Evolutionary conservation across 2,329 filamentous ascomycete species (phyloP).

Genomic region (Pseudogymnoascus sp.): DNA sequence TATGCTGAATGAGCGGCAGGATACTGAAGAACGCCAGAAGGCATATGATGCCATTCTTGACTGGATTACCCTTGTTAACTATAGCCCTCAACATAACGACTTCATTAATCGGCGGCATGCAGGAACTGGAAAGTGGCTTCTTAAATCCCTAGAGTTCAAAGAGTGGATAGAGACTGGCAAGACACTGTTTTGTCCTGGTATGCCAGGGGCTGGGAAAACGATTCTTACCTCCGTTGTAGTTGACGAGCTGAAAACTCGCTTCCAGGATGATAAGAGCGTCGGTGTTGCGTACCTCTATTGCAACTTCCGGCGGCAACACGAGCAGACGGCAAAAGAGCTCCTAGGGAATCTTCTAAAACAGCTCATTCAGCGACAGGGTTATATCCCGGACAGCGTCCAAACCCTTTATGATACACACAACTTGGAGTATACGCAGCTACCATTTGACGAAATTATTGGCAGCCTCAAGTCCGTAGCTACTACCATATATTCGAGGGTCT

Average conservation of each 20-base stretch:
- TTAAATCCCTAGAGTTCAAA: slow-evolving; percentile 11
- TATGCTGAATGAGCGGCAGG: neutral
- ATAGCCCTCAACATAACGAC: slow-evolving; percentile 16
- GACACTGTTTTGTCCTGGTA: slow-evolving; percentile 39
- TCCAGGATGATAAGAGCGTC: slow-evolving; percentile 19
- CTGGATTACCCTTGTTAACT: slow-evolving; percentile 16
- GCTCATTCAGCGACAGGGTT: slow-evolving; percentile 21
- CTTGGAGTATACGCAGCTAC: slow-evolving; percentile 20
- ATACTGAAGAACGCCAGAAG: slow-evolving; percentile 2
- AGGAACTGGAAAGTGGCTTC: slow-evolving; percentile 14
- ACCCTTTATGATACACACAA: slow-evolving; percentile 24
- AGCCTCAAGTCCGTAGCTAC: slow-evolving; percentile 16
- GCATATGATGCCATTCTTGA: neutral
- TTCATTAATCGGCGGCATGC: slow-evolving; percentile 9
- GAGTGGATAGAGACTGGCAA: slow-evolving; percentile 11
- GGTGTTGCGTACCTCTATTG: slow-evolving; percentile 41
- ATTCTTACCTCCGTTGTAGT: slow-evolving; percentile 36
- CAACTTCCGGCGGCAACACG: slow-evolving; percentile 32
- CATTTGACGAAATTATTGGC: slow-evolving; percentile 19
- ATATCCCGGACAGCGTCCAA: slow-evolving; percentile 25
- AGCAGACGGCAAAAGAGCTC: slow-evolving; percentile 30
- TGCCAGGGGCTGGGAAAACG: slow-evolving; percentile 41
- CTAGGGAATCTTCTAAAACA: slow-evolving; percentile 33
- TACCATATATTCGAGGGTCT: slow-evolving; percentile 16
- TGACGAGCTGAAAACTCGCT: slow-evolving; percentile 29